These are phyloP conservation scores for Phaeophleospora eucalypticola DNA, from an alignment of 2,329 filamentous ascomycete genomes.

Conservation along the genomic window DNA sequence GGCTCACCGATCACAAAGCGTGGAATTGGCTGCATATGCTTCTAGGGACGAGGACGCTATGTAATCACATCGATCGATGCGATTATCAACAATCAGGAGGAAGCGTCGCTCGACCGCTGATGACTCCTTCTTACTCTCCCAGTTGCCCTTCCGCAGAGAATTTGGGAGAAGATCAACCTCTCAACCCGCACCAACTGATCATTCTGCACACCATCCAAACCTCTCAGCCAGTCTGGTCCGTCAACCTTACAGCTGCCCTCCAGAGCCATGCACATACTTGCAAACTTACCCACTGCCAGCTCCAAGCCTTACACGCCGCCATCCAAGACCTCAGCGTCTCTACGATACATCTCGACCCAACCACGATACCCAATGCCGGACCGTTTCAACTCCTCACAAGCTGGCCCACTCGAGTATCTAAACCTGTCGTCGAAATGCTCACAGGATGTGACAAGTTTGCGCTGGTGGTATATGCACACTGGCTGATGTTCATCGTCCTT, in stretches of 20 bases:
- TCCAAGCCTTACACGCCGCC: not conserved
- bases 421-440: not conserved
- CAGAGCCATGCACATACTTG: not conserved
- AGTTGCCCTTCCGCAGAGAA: no score
- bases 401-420: not conserved
- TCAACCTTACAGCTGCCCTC: not conserved
- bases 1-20: not conserved
- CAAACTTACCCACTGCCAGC: not conserved
- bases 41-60: not conserved
- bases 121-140: not conserved
- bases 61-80: not conserved
- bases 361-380: not conserved
- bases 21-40: not conserved
- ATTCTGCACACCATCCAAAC: not conserved
- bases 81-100: not conserved
- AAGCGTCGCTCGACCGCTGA: not conserved
- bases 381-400: not conserved
- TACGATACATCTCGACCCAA: not conserved
- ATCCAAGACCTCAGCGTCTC: not conserved
- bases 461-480: not conserved
- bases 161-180: not conserved
- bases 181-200: not conserved
- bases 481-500: slow-evolving; percentile 1
- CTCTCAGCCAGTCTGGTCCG: not conserved
- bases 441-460: not conserved